Evolutionary conservation across 202 grass and related monocot species (phyloP), one percentile per base, ranked within the genome.

Genomic region (Brachypodium distachyon): DNA sequence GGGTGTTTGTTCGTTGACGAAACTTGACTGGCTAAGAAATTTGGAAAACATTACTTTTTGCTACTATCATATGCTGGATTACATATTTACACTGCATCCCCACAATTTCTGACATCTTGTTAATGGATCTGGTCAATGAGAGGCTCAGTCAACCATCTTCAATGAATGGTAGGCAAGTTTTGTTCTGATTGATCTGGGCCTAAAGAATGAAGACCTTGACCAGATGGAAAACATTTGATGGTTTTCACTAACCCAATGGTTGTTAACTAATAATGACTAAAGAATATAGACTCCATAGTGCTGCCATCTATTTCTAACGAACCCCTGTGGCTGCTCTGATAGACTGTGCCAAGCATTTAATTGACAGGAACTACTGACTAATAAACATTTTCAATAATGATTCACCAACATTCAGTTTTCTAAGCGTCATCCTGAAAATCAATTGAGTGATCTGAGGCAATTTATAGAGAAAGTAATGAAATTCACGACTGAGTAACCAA

Each of bases 1-100:
- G 51, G 51, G 9, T 36, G 44, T 70, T 70, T 32, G 50, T 70
- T 70, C 44, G 12, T 72, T 54, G 12, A 72, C 16, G 49, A 53
- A 72, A 54, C 32, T 72, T 53, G 48, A 53, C 37, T 65, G 21
- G 61, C 49, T 39, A 72, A 39, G 32, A 72, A 54, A 72, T 72
- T 38, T 37, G 50, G 9, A 73, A 36, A 57, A 26, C 53, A 17
- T 38, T 74, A 19, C 16, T 42, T 57, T 56, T 57, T 42, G 27
- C 36, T 23, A 43, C 25, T 42, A 58, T 19, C 36, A 58, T 74
- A 57, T 29, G 37, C 37, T 74, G 37, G 23, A 42, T 74, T 54
- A 38, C n/a, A n/a, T n/a, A n/a, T n/a, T n/a, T n/a, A n/a, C 69
- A 72, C 12, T 37, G 21, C 39, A 55, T 73, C 21, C 55, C 33